Evolutionary conservation across 257 asterid genomes (phyloP), one percentile per base, ranked within the genome.

Genomic region (Salvia hispanica): DNA sequence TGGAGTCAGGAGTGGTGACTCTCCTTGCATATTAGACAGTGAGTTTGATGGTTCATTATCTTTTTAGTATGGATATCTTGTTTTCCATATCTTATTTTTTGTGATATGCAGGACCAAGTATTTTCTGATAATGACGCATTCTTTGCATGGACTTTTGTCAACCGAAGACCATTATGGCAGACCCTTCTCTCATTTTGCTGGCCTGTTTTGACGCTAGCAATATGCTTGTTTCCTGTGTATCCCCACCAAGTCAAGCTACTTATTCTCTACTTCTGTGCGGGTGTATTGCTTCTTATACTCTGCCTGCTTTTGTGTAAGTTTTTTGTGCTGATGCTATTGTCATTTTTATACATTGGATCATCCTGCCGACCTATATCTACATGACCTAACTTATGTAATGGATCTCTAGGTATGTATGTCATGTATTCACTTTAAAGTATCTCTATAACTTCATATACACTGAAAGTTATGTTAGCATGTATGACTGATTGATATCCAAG

Each of bases 221-320:
- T 94, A 80, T 94, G 99, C 82, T 81, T 94, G 83, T 94, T 94
- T 78, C 99, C 99, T 74, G 95, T 94, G 69, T 94, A 94, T 85
- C 99, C 99, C 34, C 96, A 91, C 76, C 81, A 80, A 71, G 91
- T 89, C 87, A 94, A 94, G 86, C 85, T 91, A 54, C 67, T 88
- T 68, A 88, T 94, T 66, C 97, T 94, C 80, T 94, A 94, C 90
- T 71, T 88, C 56, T 94, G 99, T 70, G 99, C 99, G 10, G 92
- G 97, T 50, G 77, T 91, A 73, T 88, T 94, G 81, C 96, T 94
- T 68, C 84, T 94, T 33, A 91, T 94, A 73, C 90, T 89, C 58
- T 81, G 91, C 86, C 72, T 94, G 69, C 97, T 94, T 72, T 70
- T 72, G 21, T 47, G 99, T 94, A 84, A 79, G 97, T 87, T 60